Conservation (phyloP, 371 early-diverging fungal genomes). For the Circinella minor region DNA sequence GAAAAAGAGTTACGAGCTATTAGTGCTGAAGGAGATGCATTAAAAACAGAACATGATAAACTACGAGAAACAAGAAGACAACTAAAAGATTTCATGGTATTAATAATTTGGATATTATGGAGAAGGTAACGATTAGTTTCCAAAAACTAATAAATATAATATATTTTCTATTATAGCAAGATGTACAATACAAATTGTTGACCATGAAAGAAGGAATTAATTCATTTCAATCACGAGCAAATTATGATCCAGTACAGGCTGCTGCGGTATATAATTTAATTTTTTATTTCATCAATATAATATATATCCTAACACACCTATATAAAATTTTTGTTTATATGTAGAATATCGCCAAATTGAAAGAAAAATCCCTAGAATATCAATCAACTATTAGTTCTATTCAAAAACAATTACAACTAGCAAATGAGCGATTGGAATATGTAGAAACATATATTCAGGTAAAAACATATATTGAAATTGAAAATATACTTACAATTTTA, state of each 20-base stretch:
- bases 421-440: too few relatives aligned
- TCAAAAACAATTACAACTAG: too few relatives aligned
- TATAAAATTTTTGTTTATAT: too few relatives aligned
- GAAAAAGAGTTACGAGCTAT: background rate
- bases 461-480: too few relatives aligned
- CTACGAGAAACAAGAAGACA: conserved; percentile 1
- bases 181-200: conserved; percentile 1
- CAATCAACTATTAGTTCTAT: too few relatives aligned
- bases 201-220: background rate
- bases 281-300: background rate
- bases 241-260: background rate
- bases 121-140: background rate
- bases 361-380: too few relatives aligned
- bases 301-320: too few relatives aligned
- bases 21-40: background rate
- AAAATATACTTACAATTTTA: too few relatives aligned
- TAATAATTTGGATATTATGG: background rate
- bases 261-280: background rate
- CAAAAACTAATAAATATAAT: background rate
- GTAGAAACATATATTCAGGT: too few relatives aligned
- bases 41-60: background rate
- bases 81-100: background rate
- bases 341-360: too few relatives aligned
- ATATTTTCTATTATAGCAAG: background rate
- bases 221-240: background rate